phyloP scores from a whole-genome alignment of 2,329 filamentous ascomycete genomes.

The Uncinocarpus reesii region DNA sequence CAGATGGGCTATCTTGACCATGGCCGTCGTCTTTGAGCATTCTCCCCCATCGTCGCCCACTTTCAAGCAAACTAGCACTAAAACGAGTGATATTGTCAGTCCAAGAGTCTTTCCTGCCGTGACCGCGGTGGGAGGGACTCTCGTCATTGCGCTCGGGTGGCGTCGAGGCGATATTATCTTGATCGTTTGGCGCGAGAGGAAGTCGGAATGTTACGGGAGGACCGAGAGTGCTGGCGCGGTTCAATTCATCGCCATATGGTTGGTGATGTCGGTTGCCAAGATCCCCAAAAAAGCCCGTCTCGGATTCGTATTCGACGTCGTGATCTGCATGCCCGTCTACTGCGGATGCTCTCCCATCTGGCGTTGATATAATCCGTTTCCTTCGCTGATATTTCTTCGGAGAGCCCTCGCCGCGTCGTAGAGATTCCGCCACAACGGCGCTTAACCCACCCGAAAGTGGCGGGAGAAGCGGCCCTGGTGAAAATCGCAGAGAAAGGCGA shows the following conservation, averaged over 20 bases:
- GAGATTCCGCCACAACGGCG: slow-evolving; percentile 54
- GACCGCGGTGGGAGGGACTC: slow-evolving; percentile 2
- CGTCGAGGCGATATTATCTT: not conserved
- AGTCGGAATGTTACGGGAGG: not conserved
- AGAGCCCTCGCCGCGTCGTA: slow-evolving; percentile 47
- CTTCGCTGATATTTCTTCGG: slow-evolving; percentile 18
- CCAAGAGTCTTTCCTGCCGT: slow-evolving; percentile 15
- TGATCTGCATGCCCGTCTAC: slow-evolving; percentile 22
- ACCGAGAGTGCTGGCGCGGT: not conserved
- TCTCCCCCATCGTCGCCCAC: slow-evolving; percentile 9
- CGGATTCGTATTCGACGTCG: slow-evolving; percentile 19
- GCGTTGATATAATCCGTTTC: slow-evolving; percentile 13
- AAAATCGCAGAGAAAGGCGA: slow-evolving; percentile 44
- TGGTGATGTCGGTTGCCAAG: slow-evolving; percentile 3
- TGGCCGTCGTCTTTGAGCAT: slow-evolving; percentile 1
- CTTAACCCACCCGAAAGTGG: slow-evolving; percentile 52
- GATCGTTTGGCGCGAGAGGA: not conserved
- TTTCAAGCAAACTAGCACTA: slow-evolving; percentile 9
- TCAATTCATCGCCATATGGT: not conserved
- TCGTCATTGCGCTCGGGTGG: not conserved
- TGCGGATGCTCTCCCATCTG: slow-evolving; percentile 17
- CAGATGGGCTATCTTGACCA: not conserved
- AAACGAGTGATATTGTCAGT: slow-evolving; percentile 11
- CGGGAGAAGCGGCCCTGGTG: slow-evolving; percentile 49
- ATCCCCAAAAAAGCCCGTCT: slow-evolving; percentile 15